Evolutionary conservation across 768 basidiomycete species (phyloP).

Genomic region (Boletus coccyginus): DNA sequence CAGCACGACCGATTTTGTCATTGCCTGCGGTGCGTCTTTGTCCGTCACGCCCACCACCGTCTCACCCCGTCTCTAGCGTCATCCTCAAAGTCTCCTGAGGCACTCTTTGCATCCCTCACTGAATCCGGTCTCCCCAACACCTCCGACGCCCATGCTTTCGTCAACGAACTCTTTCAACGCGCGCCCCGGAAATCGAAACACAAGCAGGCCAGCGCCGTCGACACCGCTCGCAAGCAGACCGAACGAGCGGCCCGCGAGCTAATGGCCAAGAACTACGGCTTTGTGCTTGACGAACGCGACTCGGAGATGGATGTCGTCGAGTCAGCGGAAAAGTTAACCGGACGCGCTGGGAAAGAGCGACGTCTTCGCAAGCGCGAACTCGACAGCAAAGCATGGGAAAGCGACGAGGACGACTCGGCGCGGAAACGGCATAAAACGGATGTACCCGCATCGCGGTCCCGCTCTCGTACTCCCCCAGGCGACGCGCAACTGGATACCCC

Average conservation of each 20-base stretch:
- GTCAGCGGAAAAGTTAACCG: slow-evolving; percentile 27
- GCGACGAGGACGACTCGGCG: slow-evolving; percentile 80
- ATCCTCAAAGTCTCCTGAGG: slow-evolving; percentile 76
- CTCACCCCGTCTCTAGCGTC: slow-evolving; percentile 45
- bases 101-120: slow-evolving; percentile 72
- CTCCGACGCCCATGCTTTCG: slow-evolving; percentile 76
- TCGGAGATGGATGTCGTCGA: slow-evolving; percentile 41
- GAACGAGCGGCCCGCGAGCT: slow-evolving; percentile 74
- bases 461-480: slow-evolving; percentile 23
- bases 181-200: slow-evolving; percentile 77
- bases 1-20: slow-evolving; percentile 82
- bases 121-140: slow-evolving; percentile 80
- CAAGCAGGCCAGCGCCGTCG: slow-evolving; percentile 45
- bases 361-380: slow-evolving; percentile 78
- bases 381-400: slow-evolving; percentile 84
- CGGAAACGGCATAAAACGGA: slow-evolving; percentile 61
- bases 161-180: slow-evolving; percentile 69
- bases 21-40: slow-evolving; percentile 66
- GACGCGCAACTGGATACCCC: slow-evolving; percentile 43
- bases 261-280: slow-evolving; percentile 70
- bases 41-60: too few species aligned
- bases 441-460: slow-evolving; percentile 26
- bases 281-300: slow-evolving; percentile 86
- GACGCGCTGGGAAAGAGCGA: slow-evolving; percentile 42
- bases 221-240: slow-evolving; percentile 56